Conservation (phyloP, 441 rosid species). For the Gossypium aridum region DNA sequence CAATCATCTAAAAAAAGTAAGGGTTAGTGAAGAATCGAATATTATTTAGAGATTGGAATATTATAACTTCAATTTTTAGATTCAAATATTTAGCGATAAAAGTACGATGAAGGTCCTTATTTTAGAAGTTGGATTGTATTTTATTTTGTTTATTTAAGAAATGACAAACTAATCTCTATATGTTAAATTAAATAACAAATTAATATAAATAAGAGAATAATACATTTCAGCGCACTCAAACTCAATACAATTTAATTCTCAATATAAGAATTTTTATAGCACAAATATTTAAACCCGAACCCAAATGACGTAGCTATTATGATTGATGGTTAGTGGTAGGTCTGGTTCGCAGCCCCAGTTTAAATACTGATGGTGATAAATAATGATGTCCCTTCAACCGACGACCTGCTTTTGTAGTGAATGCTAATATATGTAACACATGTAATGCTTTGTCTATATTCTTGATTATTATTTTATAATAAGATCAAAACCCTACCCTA, state of each 20-base stretch:
- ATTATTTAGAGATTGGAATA: no score
- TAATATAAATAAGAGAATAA: no score
- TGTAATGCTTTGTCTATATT: neutral
- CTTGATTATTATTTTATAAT: neutral
- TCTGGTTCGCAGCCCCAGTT: neutral
- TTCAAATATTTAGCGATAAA: no score
- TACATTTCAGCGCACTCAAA: accelerated
- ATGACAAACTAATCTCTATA: no score
- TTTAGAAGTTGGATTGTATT: no score
- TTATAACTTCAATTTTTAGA: no score
- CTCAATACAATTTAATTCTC: accelerated
- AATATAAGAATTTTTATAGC: accelerated
- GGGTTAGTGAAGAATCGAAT: no score
- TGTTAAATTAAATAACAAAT: no score
- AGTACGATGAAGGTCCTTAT: no score
- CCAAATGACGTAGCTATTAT: no score
- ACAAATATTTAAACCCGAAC: no score
- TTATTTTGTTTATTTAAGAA: no score
- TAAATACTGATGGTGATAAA: neutral
- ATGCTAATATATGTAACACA: neutral
- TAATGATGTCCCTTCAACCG: neutral
- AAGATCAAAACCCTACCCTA: neutral
- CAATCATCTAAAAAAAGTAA: neutral
- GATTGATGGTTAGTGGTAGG: neutral
- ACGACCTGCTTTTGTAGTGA: neutral